phyloP scores from a whole-genome alignment of 2,329 filamentous ascomycete genomes.

The Pyricularia sp. region DNA sequence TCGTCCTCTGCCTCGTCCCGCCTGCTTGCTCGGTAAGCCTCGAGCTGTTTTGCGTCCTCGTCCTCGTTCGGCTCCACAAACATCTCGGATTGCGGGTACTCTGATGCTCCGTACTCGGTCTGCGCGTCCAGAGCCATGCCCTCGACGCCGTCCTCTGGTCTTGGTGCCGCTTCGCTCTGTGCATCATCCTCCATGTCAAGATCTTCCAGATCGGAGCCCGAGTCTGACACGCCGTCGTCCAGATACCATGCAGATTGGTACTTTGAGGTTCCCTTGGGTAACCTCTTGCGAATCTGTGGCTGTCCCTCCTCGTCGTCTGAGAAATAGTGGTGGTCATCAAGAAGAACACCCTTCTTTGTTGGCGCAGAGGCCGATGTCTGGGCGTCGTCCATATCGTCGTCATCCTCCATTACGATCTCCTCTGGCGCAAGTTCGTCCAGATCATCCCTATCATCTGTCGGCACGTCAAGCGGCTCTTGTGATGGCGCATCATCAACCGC shows the following conservation, averaged over 20 bases:
- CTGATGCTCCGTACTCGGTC: slow-evolving; percentile 69
- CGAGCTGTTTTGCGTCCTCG: slow-evolving; percentile 61
- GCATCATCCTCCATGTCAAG: slow-evolving; percentile 45
- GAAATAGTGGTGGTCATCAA: slow-evolving; percentile 98
- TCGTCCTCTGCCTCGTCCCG: slow-evolving; percentile 69
- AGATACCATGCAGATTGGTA: slow-evolving; percentile 95
- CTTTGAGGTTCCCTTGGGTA: slow-evolving; percentile 83
- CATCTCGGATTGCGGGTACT: slow-evolving; percentile 89
- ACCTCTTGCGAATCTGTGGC: slow-evolving; percentile 50
- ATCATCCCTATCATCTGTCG: slow-evolving; percentile 70
- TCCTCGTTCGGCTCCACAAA: slow-evolving; percentile 81
- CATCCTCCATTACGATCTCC: slow-evolving; percentile 64
- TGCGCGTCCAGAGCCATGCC: slow-evolving; percentile 51
- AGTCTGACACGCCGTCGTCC: slow-evolving; percentile 60
- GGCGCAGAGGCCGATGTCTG: slow-evolving; percentile 18
- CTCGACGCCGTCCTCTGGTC: slow-evolving; percentile 75
- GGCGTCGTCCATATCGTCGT: slow-evolving; percentile 37
- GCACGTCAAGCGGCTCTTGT: slow-evolving; percentile 51
- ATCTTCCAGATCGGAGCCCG: slow-evolving; percentile 72
- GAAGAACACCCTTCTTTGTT: slow-evolving; percentile 70
- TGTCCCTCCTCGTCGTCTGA: slow-evolving; percentile 66
- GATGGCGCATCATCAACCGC: slow-evolving; percentile 45
- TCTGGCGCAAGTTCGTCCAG: slow-evolving; percentile 77
- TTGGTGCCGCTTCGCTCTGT: slow-evolving; percentile 34
- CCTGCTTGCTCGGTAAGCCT: slow-evolving; percentile 66